These are phyloP conservation scores for Torulaspora globosa DNA, from an alignment of 1,139 yeast genomes.

Conservation along the genomic window DNA sequence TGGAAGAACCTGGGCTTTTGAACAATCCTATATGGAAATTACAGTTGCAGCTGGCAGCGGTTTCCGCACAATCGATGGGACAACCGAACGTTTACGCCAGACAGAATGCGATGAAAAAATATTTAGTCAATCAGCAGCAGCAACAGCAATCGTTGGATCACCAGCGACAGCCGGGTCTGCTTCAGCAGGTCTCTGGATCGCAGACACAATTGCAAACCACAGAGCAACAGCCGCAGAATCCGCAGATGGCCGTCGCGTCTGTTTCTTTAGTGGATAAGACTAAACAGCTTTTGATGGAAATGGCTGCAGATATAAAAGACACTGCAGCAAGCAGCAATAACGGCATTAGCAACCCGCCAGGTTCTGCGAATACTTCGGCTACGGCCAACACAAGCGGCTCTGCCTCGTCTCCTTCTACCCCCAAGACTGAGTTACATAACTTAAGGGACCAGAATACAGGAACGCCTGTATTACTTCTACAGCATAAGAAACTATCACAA, in stretches of 20 bases:
- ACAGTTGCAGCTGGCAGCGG: conserved; percentile 73
- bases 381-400: conserved; percentile 25
- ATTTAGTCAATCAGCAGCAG: conserved; percentile 47
- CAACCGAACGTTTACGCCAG: conserved; percentile 88
- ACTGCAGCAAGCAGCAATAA: conserved; percentile 12
- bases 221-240: conserved; percentile 11
- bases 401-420: conserved; percentile 35
- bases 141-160: conserved; percentile 38
- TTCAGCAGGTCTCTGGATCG: conserved; percentile 35
- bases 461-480: conserved; percentile 43
- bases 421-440: conserved; percentile 32
- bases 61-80: conserved; percentile 64
- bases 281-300: conserved; percentile 35
- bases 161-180: conserved; percentile 46
- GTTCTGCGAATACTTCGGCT: conserved; percentile 11
- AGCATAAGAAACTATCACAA: conserved; percentile 57
- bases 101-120: conserved; percentile 71
- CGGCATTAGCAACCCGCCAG: conserved; percentile 8
- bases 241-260: conserved; percentile 32
- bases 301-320: conserved; percentile 30
- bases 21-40: conserved; percentile 76
- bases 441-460: conserved; percentile 25
- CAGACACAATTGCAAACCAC: conserved; percentile 11
- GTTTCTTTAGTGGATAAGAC: conserved; percentile 37
- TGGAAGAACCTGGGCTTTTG: conserved; percentile 42